These are phyloP conservation scores for Penicillium turbatum DNA, from an alignment of 495 filamentous ascomycete genomes.

Conservation along the genomic window DNA sequence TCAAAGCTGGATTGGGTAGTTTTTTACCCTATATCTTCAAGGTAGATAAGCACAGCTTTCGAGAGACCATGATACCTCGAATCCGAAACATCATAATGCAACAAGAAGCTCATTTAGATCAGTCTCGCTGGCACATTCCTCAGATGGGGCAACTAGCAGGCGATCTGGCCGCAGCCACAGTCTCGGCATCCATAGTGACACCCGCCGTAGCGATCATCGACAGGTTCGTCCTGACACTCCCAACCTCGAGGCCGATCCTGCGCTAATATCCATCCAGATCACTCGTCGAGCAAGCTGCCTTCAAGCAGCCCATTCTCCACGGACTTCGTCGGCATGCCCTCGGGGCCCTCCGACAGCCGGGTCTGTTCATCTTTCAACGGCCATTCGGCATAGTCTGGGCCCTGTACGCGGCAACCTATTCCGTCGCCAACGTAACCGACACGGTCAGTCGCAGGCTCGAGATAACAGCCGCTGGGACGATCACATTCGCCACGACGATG, in stretches of 20 bases:
- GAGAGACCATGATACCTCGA: background rate
- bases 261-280: conserved; percentile 18
- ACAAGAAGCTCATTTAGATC: conserved; percentile 2
- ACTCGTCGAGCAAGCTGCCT: conserved; percentile 29
- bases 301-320: conserved; percentile 22
- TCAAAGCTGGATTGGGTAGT: background rate
- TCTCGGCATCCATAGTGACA: conserved; percentile 30
- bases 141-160: conserved; percentile 18
- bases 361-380: conserved; percentile 21
- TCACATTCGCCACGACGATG: conserved; percentile 26
- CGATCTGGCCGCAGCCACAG: conserved; percentile 26
- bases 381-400: conserved; percentile 30
- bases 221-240: conserved; percentile 15
- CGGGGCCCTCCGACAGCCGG: conserved; percentile 17
- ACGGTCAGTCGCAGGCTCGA: conserved; percentile 22
- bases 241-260: background rate
- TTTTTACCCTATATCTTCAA: background rate
- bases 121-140: conserved; percentile 11
- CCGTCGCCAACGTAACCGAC: conserved; percentile 32
- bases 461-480: conserved; percentile 17
- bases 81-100: conserved; percentile 9
- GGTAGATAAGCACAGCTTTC: conserved; percentile 4
- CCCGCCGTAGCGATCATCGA: conserved; percentile 35
- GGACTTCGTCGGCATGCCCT: conserved; percentile 26
- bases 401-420: conserved; percentile 33